Base-by-base conservation (phyloP, 2,329 filamentous ascomycete genomes). In the Geosmithia morbida region DNA sequence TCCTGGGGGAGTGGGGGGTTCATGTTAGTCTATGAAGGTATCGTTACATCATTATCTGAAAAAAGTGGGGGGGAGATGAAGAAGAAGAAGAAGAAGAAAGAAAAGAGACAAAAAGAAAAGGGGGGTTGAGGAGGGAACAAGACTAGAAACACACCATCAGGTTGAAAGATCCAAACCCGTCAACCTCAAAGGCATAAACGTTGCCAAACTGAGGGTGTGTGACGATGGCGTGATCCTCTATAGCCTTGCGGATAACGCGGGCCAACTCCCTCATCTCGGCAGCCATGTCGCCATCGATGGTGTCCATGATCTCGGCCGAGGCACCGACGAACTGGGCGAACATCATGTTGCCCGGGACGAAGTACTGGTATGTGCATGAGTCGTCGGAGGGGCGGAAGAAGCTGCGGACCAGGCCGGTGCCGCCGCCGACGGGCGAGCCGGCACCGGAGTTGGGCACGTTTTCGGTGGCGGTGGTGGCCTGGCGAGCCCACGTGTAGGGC, bases 341-440 rank as follows among this genome's bases (percentile, higher is more conserved):
- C 82, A 87, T 85, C 82, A 87, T 87, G 61, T 96, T 97, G 30
- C 85, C 81, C 0, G 90, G 90, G 55, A 96, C 85, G 56, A 94
- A 81, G 62, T 88, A 90, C 59, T 90, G 87, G 51, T 87, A 81
- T 40, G 86, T 84, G 1, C 85, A 87, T 14, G 87, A 79, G 61
- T 96, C 90, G 61, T 97, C 90, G 49, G 85, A 90, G 0, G 89
- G 90, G 1, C 90, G 77, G 69, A 96, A 96, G 29, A 88, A 87
- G 53, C 85, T 89, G 48, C 90, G 78, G 41, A 96, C 76, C 46
- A 96, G 74, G 0, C 87, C 87, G 1, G 87, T 92, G 74, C 86
- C 63, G 29, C 77, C 78, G 47, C 79, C 83, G 2, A 94, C 75
- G 0, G 90, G 90, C 54, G 87, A 89, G 17, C 88, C 89, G 29